Evolutionary conservation across 2,329 filamentous ascomycete species (phyloP).

Genomic region (Pseudogymnoascus pannorum): DNA sequence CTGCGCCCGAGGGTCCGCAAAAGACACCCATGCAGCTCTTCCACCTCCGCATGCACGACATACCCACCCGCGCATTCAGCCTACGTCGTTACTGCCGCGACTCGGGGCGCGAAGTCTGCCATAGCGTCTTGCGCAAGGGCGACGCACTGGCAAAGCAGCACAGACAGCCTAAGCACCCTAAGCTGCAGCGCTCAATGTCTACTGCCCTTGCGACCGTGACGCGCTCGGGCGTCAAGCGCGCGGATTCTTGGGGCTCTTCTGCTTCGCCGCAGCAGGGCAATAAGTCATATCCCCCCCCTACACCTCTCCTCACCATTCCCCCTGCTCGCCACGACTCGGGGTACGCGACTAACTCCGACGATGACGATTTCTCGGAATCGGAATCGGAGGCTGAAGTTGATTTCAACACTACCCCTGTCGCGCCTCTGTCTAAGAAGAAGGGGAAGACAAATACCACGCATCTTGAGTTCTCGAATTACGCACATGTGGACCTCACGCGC

Average conservation of each 20-base stretch:
- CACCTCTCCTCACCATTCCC: neutral
- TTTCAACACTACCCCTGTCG: neutral
- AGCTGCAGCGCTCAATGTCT: conserved; percentile 51
- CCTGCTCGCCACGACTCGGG: conserved; percentile 48
- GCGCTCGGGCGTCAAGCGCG: conserved; percentile 23
- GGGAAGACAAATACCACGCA: conserved; percentile 70
- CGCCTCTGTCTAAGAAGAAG: conserved; percentile 28
- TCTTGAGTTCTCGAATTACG: conserved; percentile 96
- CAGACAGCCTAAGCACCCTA: conserved; percentile 37
- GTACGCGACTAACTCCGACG: conserved; percentile 41
- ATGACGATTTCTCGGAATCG: conserved; percentile 18
- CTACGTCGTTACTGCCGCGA: conserved; percentile 86
- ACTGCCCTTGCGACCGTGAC: conserved; percentile 38
- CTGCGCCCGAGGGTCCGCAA: conserved; percentile 46
- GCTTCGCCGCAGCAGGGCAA: neutral
- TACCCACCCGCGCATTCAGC: conserved; percentile 80
- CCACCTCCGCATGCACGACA: conserved; percentile 89
- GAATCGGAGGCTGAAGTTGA: neutral
- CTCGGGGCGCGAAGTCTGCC: conserved; percentile 88
- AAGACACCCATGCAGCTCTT: conserved; percentile 71
- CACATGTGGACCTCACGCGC: conserved; percentile 75
- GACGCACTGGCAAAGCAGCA: conserved; percentile 9
- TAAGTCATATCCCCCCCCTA: neutral
- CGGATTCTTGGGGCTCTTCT: neutral
- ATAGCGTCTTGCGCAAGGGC: conserved; percentile 29